Percentiles rank a stretch among this genome's conserved stretches.
These are phyloP conservation scores for Kwoniella dendrophila DNA, from an alignment of 768 basidiomycete species.

Conservation along the genomic window DNA sequence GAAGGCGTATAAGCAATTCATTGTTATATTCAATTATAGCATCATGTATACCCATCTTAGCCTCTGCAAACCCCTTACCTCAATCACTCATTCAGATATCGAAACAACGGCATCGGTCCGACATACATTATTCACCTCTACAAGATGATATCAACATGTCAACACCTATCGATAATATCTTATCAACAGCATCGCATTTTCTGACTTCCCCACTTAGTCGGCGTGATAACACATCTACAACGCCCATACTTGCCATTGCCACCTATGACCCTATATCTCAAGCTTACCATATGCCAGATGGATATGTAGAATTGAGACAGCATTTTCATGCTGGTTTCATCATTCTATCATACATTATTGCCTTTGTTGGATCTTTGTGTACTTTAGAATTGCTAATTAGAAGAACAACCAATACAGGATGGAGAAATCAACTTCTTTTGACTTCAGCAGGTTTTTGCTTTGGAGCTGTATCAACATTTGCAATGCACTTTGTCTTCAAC, in stretches of 20 bases:
- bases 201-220: not conserved
- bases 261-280: slow-evolving; percentile 1
- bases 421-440: slow-evolving; percentile 50
- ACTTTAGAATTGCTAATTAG: slow-evolving; percentile 56
- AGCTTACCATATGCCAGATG: slow-evolving; percentile 32
- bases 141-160: not conserved
- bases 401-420: slow-evolving; percentile 54
- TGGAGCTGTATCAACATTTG: slow-evolving; percentile 56
- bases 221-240: not conserved
- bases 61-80: slow-evolving; percentile 27
- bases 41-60: slow-evolving; percentile 37
- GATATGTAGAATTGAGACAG: slow-evolving; percentile 46
- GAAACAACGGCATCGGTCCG: slow-evolving; percentile 7
- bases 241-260: slow-evolving; percentile 6
- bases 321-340: slow-evolving; percentile 51
- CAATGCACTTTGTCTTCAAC: slow-evolving; percentile 58
- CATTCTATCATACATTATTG: slow-evolving; percentile 51
- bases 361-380: slow-evolving; percentile 54
- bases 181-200: not conserved
- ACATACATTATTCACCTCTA: not conserved
- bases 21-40: slow-evolving; percentile 24
- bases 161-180: not conserved
- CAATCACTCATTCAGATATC: not conserved
- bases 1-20: slow-evolving; percentile 5
- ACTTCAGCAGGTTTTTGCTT: slow-evolving; percentile 53